Base-by-base conservation (phyloP, 2,329 filamentous ascomycete genomes). In the Dactylonectria macrodidyma region DNA sequence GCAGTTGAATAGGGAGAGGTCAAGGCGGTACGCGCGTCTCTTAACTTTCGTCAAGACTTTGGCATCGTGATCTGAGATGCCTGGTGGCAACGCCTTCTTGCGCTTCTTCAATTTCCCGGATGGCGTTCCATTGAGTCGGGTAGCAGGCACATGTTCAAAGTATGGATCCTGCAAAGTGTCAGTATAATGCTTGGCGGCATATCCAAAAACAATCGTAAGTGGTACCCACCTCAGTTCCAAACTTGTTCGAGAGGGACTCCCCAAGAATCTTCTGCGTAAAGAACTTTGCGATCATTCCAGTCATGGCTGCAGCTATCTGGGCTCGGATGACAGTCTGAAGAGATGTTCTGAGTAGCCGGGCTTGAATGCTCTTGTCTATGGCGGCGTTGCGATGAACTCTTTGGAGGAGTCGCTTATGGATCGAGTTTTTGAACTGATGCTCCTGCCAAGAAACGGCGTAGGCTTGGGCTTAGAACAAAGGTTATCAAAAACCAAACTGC, bases 11-110 rank as follows among this genome's bases (percentile, higher is more conserved):
- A 97, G 88, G 62, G 88, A 89, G 85, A 94, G 92, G 81, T 98
- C 96, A 30, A 98, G 89, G 44, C 90, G 88, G 82, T 97, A 97
- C 38, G 96, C 95, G 66, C 92, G 88, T 75, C 92, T 89, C 81
- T 97, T 95, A 74, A 97, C 94, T 75, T 92, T 92, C 74, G 92
- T 97, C 71, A 98, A 90, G 73, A 98, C 86, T 70, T 92, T 88
- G 76, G 88, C 91, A 81, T 99, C 96, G 75, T 97, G 89, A 33
- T 91, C 84, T 19, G 95, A 95, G 59, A 98, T 89, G 62, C 95
- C 95, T 30, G 90, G 89, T 0, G 95, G 95, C 41, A 95, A 85
- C 24, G 94, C 93, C 83, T 97, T 97, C 84, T 93, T 94, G 78
- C 92, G 89, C 81, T 93, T 97, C 85, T 94, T 95, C 65, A 88